These are phyloP conservation scores for Flaveria sonorensis DNA, from an alignment of 129 eudicot genomes.

Conservation along the genomic window DNA sequence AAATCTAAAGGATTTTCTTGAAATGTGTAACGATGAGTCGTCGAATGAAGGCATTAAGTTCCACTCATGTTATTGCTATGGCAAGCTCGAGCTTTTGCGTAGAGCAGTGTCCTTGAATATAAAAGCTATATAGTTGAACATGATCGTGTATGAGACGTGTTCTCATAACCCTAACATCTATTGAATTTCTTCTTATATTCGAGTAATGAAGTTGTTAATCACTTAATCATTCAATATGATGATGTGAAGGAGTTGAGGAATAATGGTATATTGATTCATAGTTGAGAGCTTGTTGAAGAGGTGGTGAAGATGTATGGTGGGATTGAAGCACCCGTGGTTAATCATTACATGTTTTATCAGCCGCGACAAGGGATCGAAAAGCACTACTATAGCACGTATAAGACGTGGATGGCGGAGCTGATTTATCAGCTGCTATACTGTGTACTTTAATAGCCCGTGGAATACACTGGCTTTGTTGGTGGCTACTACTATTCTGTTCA, in stretches of 20 bases:
- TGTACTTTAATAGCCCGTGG: constrained; percentile 50
- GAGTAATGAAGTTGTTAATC: constrained; percentile 45
- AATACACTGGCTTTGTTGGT: constrained; percentile 44
- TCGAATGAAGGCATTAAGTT: constrained; percentile 31
- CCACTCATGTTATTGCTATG: constrained; percentile 18
- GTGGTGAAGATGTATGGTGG: constrained; percentile 37
- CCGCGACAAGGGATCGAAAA: constrained; percentile 23
- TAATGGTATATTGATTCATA: constrained; percentile 19
- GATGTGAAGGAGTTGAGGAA: constrained; percentile 43
- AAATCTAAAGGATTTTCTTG: constrained; percentile 38
- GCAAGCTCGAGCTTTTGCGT: constrained; percentile 31
- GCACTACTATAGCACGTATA: constrained; percentile 33
- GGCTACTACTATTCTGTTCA: constrained; percentile 35
- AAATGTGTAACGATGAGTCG: constrained; percentile 1
- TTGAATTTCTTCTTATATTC: constrained; percentile 29
- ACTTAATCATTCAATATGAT: constrained; percentile 24
- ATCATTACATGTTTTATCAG: constrained; percentile 5
- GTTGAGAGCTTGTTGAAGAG: constrained; percentile 36
- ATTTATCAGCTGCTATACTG: too few relatives aligned
- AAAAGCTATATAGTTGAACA: constrained; percentile 33
- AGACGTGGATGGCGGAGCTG: constrained; percentile 44
- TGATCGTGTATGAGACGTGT: constrained; percentile 45
- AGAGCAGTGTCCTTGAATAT: constrained; percentile 22
- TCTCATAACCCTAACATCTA: constrained; percentile 32
- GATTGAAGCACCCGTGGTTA: constrained; percentile 29